Evolutionary conservation across 768 basidiomycete genomes (phyloP), one percentile per base, ranked within the genome.

Genomic region (Russula abietina): DNA sequence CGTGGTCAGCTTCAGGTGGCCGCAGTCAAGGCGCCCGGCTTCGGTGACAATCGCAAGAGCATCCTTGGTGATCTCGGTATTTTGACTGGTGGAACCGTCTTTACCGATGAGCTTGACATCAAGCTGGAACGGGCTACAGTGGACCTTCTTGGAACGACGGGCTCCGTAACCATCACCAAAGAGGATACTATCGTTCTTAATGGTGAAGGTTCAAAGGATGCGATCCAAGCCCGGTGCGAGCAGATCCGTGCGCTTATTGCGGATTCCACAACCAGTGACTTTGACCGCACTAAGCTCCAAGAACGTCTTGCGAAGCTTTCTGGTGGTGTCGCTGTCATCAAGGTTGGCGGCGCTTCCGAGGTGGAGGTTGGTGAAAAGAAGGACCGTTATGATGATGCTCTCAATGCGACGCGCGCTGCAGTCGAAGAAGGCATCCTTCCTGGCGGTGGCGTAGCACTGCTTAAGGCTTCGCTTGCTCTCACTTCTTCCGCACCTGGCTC

Each of bases 321-420:
- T 49, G 96, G 96, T 50, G 95, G 96, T 76, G 96, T 98, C 52
- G 96, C 96, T 17, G 95, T 98, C 76, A 98, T 98, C 83, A 94
- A 93, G 77, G 96, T 98, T 65, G 96, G 96, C 60, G 96, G 96
- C 19, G 78, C 87, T 26, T 85, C 83, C 57, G 96, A 98, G 75
- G 96, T 98, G 56, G 96, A 98, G 77, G 96, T 98, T 64, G 83
- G 95, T 8, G 96, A 98, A 83, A 98, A 98, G 91, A 97, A 98
- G 85, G 96, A 98, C 74, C 83, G 95, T 41, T 98, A 97, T 71
- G 95, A 98, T 69, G 93, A 96, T 72, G 95, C 95, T 1, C 81
- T 98, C 52, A 97, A 97, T 74, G 94, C 95, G n/a, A 98, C 96
- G 4, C 89, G 96, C 45, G 96, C 96, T 28, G 94, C 96, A 50